Percentiles rank a stretch among this genome's conserved stretches.
These are phyloP conservation scores for Aspergillus vadensis DNA, from an alignment of 2,329 filamentous ascomycete genomes.

Conservation along the genomic window DNA sequence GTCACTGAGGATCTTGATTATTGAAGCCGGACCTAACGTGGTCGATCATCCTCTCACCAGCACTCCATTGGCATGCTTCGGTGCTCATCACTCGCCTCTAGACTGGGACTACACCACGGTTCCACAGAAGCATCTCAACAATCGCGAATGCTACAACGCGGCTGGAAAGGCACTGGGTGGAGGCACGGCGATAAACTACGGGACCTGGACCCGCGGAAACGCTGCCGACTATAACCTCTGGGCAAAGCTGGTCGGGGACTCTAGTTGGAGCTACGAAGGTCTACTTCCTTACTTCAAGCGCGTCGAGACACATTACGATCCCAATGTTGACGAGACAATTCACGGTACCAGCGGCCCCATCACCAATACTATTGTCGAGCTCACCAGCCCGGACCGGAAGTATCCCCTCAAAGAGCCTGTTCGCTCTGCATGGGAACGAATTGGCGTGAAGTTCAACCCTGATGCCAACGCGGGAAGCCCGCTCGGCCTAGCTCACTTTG, in stretches of 20 bases:
- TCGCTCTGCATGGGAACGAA: slow-evolving; percentile 41
- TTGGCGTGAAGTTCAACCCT: slow-evolving; percentile 29
- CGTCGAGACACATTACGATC: slow-evolving; percentile 35
- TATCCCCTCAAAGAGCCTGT: slow-evolving; percentile 44
- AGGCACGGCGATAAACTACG: slow-evolving; percentile 45
- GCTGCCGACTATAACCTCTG: slow-evolving; percentile 51
- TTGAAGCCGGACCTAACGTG: slow-evolving; percentile 37
- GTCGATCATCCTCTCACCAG: slow-evolving; percentile 7
- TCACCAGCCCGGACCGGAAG: slow-evolving; percentile 28
- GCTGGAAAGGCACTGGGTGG: slow-evolving; percentile 47
- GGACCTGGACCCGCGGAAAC: slow-evolving; percentile 49
- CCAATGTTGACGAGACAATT: slow-evolving; percentile 19
- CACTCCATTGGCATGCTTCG: slow-evolving; percentile 15
- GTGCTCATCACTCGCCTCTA: slow-evolving; percentile 29
- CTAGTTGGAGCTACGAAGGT: slow-evolving; percentile 50
- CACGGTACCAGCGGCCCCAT: slow-evolving; percentile 37
- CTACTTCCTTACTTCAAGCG: slow-evolving; percentile 52
- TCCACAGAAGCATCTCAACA: slow-evolving; percentile 33
- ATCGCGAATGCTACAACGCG: slow-evolving; percentile 28
- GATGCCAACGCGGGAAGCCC: slow-evolving; percentile 33
- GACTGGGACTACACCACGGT: slow-evolving; percentile 37
- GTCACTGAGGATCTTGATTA: slow-evolving; percentile 26
- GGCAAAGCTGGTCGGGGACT: slow-evolving; percentile 45
- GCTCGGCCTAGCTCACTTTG: slow-evolving; percentile 31
- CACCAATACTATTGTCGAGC: slow-evolving; percentile 14